Conservation (phyloP, 1,139 yeast species). For the Blastobotrys arbuscula region DNA sequence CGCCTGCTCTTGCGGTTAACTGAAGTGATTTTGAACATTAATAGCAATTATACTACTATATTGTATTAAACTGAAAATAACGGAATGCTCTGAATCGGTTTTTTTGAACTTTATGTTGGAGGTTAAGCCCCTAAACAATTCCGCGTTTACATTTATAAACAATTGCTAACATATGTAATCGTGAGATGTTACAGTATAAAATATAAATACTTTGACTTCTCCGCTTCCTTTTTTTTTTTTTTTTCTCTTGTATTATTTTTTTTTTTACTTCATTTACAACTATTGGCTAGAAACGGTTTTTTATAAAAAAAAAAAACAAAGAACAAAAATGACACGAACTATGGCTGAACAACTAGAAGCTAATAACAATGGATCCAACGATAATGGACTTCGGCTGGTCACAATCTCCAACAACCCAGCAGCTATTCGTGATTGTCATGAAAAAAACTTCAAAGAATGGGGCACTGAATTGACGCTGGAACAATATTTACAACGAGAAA, state of each 20-base stretch:
- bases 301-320: too few species aligned
- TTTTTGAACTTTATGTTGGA: background rate
- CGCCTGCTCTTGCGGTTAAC: constrained; percentile 16
- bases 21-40: background rate
- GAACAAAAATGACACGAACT: background rate
- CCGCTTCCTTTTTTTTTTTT: background rate
- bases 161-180: background rate
- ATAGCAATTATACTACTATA: background rate
- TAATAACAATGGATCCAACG: constrained; percentile 9
- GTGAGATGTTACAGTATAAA: background rate
- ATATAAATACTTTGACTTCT: background rate
- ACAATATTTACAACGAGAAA: constrained; percentile 30
- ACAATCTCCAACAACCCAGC: constrained; percentile 35
- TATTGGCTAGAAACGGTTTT: too few species aligned
- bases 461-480: constrained; percentile 28
- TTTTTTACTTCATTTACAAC: background rate
- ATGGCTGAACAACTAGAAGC: background rate
- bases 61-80: background rate
- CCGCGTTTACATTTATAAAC: background rate
- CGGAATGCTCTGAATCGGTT: background rate
- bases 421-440: constrained; percentile 44
- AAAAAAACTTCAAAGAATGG: constrained; percentile 51
- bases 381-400: constrained; percentile 14
- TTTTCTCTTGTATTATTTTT: too few species aligned
- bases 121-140: background rate